Percentiles rank a stretch among this genome's conserved stretches.
These are phyloP conservation scores for Ophiocordyceps camponoti-saundersi DNA, from an alignment of 2,329 filamentous ascomycete species.

Conservation along the genomic window DNA sequence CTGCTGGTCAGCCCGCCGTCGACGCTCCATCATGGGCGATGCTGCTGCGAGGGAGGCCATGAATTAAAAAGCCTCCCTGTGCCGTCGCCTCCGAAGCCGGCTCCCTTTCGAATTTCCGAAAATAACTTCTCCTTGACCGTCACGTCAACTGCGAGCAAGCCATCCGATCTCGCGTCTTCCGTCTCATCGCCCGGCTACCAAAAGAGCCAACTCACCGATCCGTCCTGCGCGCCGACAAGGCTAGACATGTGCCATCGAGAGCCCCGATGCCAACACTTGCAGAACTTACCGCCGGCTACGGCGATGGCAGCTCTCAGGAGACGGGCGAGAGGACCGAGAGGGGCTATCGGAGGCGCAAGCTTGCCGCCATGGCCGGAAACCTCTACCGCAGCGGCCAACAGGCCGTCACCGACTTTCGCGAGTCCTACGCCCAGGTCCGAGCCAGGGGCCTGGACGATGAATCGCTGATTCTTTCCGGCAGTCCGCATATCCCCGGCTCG, in stretches of 20 bases:
- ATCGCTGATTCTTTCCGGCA: slow-evolving; percentile 10
- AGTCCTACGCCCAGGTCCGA: slow-evolving; percentile 39
- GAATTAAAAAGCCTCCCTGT: neutral
- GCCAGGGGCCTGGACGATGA: slow-evolving; percentile 14
- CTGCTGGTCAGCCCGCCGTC: neutral
- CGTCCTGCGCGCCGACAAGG: slow-evolving; percentile 9
- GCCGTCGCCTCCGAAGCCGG: slow-evolving; percentile 20
- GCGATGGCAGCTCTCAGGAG: slow-evolving; percentile 9
- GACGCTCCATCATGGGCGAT: neutral
- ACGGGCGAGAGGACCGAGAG: slow-evolving; percentile 28
- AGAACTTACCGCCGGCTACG: slow-evolving; percentile 11
- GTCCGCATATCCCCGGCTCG: slow-evolving; percentile 45
- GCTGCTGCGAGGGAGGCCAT: neutral
- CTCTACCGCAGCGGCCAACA: slow-evolving; percentile 38
- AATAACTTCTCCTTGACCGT: slow-evolving; percentile 52
- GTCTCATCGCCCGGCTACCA: slow-evolving; percentile 41
- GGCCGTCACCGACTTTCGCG: slow-evolving; percentile 40
- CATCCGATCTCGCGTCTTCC: slow-evolving; percentile 62
- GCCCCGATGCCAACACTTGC: slow-evolving; percentile 12
- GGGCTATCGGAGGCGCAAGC: slow-evolving; percentile 59
- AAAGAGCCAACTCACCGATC: slow-evolving; percentile 26
- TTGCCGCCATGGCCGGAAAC: slow-evolving; percentile 47
- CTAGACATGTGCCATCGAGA: slow-evolving; percentile 12
- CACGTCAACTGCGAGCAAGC: slow-evolving; percentile 55
- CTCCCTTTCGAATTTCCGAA: slow-evolving; percentile 31